Evolutionary conservation across 106 monocot genomes (phyloP), one percentile per base, ranked within the genome.

Genomic region (Apostasia shenzhenica): DNA sequence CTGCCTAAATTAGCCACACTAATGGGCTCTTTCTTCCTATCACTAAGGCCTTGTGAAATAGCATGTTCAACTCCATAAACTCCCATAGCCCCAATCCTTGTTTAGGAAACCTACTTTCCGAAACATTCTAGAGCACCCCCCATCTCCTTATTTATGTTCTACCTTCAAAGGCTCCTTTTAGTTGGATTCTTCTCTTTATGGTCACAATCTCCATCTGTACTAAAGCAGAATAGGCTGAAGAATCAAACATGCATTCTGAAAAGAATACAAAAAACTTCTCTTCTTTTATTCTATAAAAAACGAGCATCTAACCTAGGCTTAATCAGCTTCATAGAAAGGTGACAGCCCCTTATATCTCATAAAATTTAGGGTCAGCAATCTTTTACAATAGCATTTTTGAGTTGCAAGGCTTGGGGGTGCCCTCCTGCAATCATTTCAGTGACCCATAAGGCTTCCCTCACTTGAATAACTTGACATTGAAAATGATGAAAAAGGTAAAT

Each of bases 151-250:
- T 26, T 26, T 26, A 26, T 10, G 47, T 5, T 63, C 13, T 63
- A 41, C 63, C 63, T 63, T 63, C 47, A 63, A 63, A 63, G 63
- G 47, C 63, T 47, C 63, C 63, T 63, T 63, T 46, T 41, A 63
- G 47, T 26, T 26, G 26, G 26, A 26, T 26, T 26, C 26, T 26
- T 26, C 63, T 46, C 63, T 63, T 63, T 63, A 26, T 26, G 26
- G n/a, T 63, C 63, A 63, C 63, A 63, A 63, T 63, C 45, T 63
- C 47, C 45, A 46, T 63, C 14, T 63, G 41, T 61, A 43, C 12
- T 61, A 43, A 61, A 61, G 63, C 14, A 41, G 63, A 63, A 63
- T 63, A 47, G 45, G 45, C 45, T 46, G 63, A 63, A 63, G 5
- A 45, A 63, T 2, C 45, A 63, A 46, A 45, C 14, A 63, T 46